Evolutionary conservation across 2,329 filamentous ascomycete species (phyloP), one percentile per base, ranked within the genome.

Genomic region (Colletotrichum simmondsii): DNA sequence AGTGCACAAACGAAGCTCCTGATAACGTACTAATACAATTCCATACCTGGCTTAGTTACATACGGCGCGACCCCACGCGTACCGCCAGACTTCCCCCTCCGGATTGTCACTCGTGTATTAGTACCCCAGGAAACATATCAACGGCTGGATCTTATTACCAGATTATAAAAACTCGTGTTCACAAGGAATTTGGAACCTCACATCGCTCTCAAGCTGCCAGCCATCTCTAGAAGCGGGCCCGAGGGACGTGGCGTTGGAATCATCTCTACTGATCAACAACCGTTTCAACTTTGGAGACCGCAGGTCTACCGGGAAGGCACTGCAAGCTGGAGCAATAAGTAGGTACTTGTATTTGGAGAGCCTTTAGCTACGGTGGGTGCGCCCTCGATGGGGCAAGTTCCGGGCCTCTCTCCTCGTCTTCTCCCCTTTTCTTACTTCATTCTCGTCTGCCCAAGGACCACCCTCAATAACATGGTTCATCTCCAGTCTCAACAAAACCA

Each of bases 401-500:
- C 19, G 19, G 10, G 46, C 32, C 30, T 19, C 14, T 62, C 65
- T n/a, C 6, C 19, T 62, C 37, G 22, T 30, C 37, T 32, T 24
- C 24, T n/a, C 49, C 12, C 24, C 10, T 16, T 37, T 46, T 32
- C 46, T 19, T 16, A 22, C 46, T 10, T 5, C 10, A 42, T 8
- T 16, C 22, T 32, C 60, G 26, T 19, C 11, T 12, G 10, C 7
- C 12, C 16, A 56, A 64, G 52, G 22, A 19, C 14, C 42, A 46
- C 26, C 42, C 12, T 22, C 46, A 22, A 24, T 61, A 19, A 28
- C 24, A 60, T 19, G 11, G 26, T n/a, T 26, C n/a, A 67, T 62
- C 64, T 61, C 35, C 57, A 59, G 35, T 37, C 68, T 66, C 46
- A 66, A 56, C 57, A 59, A 19, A 57, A 62, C 8, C 28, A 30